These are phyloP conservation scores for Trypanosoma avium DNA, from an alignment of 208 protist genomes.

Conservation along the genomic window DNA sequence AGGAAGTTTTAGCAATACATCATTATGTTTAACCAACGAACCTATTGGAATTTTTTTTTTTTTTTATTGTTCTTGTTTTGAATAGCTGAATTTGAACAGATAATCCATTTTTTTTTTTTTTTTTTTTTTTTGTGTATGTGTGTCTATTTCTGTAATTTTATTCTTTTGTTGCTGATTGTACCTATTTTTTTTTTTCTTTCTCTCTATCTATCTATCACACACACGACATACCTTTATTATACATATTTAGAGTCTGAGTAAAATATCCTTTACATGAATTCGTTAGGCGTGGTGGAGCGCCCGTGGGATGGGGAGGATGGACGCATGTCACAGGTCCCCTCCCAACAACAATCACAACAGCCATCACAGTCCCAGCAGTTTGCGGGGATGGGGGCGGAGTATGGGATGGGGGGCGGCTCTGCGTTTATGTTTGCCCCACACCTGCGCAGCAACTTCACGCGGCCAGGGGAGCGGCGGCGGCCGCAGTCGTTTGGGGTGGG, in stretches of 20 bases:
- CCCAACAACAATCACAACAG: not conserved
- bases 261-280: conserved; percentile 5
- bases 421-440: conserved; percentile 2
- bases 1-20: not conserved
- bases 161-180: not conserved
- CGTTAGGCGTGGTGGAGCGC: conserved; percentile 21
- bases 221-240: not conserved
- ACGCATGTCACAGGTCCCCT: not conserved
- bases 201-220: conserved; percentile 4
- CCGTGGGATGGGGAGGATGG: conserved; percentile 24
- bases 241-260: not conserved
- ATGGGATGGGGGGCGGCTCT: not conserved
- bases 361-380: not conserved
- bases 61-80: conserved; percentile 1
- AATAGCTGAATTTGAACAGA: no score
- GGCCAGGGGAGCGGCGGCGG: conserved; percentile 2
- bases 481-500: not conserved
- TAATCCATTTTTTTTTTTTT: not conserved
- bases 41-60: not conserved
- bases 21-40: not conserved
- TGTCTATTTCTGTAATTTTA: conserved; percentile 5
- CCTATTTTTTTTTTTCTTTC: not conserved
- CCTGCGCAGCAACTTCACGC: conserved; percentile 4
- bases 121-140: conserved; percentile 11
- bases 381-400: not conserved